These are phyloP conservation scores for Omphalotus olearius DNA, from an alignment of 1,284 basidiomycete genomes.

Conservation along the genomic window DNA sequence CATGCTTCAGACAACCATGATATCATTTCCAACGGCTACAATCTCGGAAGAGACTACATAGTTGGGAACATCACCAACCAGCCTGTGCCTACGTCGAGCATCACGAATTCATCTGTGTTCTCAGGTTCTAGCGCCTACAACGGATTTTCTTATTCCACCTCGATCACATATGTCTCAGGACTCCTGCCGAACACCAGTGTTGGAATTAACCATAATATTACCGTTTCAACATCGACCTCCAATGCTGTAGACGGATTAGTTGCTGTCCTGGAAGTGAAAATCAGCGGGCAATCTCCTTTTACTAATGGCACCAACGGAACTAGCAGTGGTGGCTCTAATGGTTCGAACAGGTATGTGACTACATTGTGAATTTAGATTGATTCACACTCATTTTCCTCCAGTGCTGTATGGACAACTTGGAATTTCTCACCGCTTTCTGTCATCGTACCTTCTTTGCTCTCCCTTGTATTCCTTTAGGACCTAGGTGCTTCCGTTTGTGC, in stretches of 20 bases:
- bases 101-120: conserved; percentile 59
- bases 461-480: too few relatives aligned
- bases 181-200: conserved; percentile 63
- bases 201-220: conserved; percentile 75
- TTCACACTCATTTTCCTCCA: too few relatives aligned
- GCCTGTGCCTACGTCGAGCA: conserved; percentile 45
- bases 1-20: conserved; percentile 31
- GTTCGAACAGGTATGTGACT: too few relatives aligned
- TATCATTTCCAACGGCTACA: conserved; percentile 44
- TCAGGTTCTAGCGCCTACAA: conserved; percentile 50
- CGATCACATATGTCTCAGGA: conserved; percentile 65
- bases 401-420: too few relatives aligned
- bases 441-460: too few relatives aligned
- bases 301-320: too few relatives aligned
- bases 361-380: too few relatives aligned
- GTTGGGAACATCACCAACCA: conserved; percentile 73
- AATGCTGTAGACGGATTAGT: conserved; percentile 84
- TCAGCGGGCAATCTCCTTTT: conserved; percentile 31
- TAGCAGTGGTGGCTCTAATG: too few relatives aligned
- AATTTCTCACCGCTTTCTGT: too few relatives aligned
- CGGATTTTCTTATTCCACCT: conserved; percentile 70
- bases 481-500: too few relatives aligned
- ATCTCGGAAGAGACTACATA: conserved; percentile 65
- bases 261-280: conserved; percentile 74
- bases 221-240: conserved; percentile 50